phyloP scores from a whole-genome alignment of 768 basidiomycete species.

The Leucocoprinus leucothites region DNA sequence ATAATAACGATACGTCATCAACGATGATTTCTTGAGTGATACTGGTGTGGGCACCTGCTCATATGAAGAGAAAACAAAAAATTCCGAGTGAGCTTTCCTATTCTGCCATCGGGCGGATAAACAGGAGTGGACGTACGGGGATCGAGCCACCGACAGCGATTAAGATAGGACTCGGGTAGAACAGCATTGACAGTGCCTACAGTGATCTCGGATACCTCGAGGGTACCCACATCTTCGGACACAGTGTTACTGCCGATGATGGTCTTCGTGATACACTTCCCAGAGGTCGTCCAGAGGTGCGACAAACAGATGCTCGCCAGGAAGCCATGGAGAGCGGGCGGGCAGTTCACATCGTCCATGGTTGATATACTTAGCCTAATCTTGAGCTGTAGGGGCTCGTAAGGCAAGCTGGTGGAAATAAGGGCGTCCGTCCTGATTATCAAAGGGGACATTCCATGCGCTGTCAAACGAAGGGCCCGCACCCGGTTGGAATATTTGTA shows the following conservation, averaged over 20 bases:
- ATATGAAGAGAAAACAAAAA: conserved; percentile 22
- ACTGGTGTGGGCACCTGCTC: conserved; percentile 45
- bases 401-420: conserved; percentile 13
- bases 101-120: conserved; percentile 18
- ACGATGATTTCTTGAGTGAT: conserved; percentile 71
- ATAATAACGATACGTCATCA: conserved; percentile 60
- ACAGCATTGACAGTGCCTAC: conserved; percentile 49
- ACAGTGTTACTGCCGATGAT: conserved; percentile 49
- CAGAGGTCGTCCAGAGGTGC: conserved; percentile 47
- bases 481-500: conserved; percentile 26
- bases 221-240: conserved; percentile 48
- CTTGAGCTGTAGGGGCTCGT: conserved; percentile 35
- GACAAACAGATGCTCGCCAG: conserved; percentile 54
- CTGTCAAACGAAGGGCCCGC: conserved; percentile 49
- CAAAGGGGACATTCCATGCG: conserved; percentile 68
- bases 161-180: conserved; percentile 67
- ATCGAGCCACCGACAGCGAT: conserved; percentile 69
- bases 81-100: conserved; percentile 17
- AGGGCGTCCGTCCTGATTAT: conserved; percentile 57
- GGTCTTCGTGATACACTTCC: conserved; percentile 62
- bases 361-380: conserved; percentile 57
- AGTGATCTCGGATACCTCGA: conserved; percentile 47
- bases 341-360: conserved; percentile 47
- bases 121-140: conserved; percentile 43
- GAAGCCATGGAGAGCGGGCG: conserved; percentile 64